Conservation (phyloP, 305 asterid species). For the Fraxinus nigra region DNA sequence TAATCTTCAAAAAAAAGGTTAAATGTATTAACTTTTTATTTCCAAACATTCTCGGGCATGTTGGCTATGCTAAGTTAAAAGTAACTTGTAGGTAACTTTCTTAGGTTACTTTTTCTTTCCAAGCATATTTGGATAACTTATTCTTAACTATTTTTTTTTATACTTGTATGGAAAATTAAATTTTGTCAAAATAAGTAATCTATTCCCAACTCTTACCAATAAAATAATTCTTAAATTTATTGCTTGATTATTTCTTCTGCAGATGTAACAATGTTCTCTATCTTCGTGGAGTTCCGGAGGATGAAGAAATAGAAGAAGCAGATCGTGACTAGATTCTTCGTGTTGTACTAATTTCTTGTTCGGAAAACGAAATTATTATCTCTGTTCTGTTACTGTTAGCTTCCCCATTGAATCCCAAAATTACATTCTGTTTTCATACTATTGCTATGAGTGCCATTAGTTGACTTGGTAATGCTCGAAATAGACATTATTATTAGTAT, state of each 20-base stretch:
- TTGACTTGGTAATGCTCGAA: background rate
- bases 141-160: background rate
- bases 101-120: background rate
- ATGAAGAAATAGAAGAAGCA: slow-evolving; percentile 77
- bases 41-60: background rate
- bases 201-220: background rate
- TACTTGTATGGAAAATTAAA: background rate
- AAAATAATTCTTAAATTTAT: background rate
- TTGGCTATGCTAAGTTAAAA: background rate
- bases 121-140: background rate
- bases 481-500: background rate
- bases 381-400: background rate
- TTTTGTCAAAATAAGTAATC: background rate
- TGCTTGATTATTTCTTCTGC: slow-evolving; percentile 19
- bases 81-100: background rate
- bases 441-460: background rate
- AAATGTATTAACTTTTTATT: background rate
- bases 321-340: slow-evolving; percentile 40
- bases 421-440: background rate
- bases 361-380: background rate
- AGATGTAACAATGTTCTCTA: slow-evolving; percentile 88
- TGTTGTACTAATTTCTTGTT: background rate
- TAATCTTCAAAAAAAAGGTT: background rate
- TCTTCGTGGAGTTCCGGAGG: slow-evolving; percentile 81
- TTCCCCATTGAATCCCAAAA: background rate